Conservation (phyloP, 495 filamentous ascomycete species). For the Penicillium diatomitis region DNA sequence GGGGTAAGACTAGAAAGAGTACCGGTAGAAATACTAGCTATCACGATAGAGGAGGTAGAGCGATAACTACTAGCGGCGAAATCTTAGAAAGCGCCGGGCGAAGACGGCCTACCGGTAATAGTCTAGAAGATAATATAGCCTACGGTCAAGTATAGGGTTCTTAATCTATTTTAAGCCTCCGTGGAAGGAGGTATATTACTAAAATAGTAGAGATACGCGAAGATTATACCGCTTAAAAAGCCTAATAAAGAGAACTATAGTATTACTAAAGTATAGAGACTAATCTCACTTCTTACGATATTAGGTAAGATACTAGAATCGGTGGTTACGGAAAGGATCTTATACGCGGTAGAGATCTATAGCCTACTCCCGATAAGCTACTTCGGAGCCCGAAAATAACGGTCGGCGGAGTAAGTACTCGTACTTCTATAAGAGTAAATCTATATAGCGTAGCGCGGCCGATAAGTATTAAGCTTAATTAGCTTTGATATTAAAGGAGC, state of each 20-base stretch:
- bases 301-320: slow-evolving; percentile 21
- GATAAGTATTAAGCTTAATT: not conserved
- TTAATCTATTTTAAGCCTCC: slow-evolving; percentile 11
- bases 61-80: slow-evolving; percentile 8
- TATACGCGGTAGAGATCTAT: slow-evolving; percentile 15
- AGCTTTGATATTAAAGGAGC: not conserved
- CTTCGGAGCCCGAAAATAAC: slow-evolving; percentile 6
- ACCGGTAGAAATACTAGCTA: slow-evolving; percentile 9
- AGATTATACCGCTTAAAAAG: slow-evolving; percentile 16
- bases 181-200: slow-evolving; percentile 7
- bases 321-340: slow-evolving; percentile 21
- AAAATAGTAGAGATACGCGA: slow-evolving; percentile 7
- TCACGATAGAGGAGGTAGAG: slow-evolving; percentile 17
- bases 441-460: slow-evolving; percentile 12
- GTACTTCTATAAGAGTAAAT: slow-evolving; percentile 20
- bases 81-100: slow-evolving; percentile 13
- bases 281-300: slow-evolving; percentile 22
- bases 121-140: slow-evolving; percentile 20
- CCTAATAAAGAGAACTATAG: slow-evolving; percentile 17
- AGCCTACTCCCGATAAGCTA: slow-evolving; percentile 3
- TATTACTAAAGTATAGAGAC: slow-evolving; percentile 8
- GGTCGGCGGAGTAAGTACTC: slow-evolving; percentile 15
- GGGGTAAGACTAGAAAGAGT: slow-evolving; percentile 12
- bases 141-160: slow-evolving; percentile 18
- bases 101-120: slow-evolving; percentile 19